A percentile compares a stretch with the other conserved stretches of the same genome.
phyloP scores from a whole-genome alignment of 305 asterid genomes.

The Solanum hybrid region DNA sequence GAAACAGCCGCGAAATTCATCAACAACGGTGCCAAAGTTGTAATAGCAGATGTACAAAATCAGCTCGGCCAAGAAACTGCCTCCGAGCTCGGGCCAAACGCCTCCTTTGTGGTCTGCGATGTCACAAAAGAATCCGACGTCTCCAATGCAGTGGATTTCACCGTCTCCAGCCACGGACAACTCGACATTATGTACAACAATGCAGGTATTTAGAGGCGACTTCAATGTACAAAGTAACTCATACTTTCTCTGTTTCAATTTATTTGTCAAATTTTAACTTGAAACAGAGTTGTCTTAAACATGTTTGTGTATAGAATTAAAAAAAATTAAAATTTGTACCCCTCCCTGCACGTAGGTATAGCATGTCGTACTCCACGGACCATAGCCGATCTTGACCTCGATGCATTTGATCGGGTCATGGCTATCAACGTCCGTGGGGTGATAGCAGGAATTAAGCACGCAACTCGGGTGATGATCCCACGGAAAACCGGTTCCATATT shows the following conservation, averaged over 20 bases:
- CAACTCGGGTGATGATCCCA: slow-evolving; percentile 83
- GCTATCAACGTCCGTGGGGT: slow-evolving; percentile 64
- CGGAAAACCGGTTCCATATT: slow-evolving; percentile 45
- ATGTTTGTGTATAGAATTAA: too few relatives aligned
- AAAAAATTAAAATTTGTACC: neutral
- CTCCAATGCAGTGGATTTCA: slow-evolving; percentile 54
- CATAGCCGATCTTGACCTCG: slow-evolving; percentile 57
- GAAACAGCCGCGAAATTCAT: slow-evolving; percentile 69
- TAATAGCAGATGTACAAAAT: slow-evolving; percentile 50
- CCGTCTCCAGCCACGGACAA: slow-evolving; percentile 42
- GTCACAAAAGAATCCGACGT: slow-evolving; percentile 55
- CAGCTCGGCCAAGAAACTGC: slow-evolving; percentile 44
- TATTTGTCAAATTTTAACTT: neutral
- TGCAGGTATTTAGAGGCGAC: slow-evolving; percentile 39
- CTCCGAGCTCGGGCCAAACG: slow-evolving; percentile 46
- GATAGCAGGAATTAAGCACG: slow-evolving; percentile 74
- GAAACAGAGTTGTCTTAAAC: neutral
- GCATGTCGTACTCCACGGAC: slow-evolving; percentile 68
- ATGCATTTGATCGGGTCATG: slow-evolving; percentile 54
- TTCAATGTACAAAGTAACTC: neutral
- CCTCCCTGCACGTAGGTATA: slow-evolving; percentile 11
- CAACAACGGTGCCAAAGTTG: slow-evolving; percentile 61
- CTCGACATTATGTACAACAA: slow-evolving; percentile 88
- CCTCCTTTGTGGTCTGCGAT: slow-evolving; percentile 55
- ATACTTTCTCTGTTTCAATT: neutral